Base-by-base conservation (phyloP, 257 asterid species). In the Cordia subcordata region DNA sequence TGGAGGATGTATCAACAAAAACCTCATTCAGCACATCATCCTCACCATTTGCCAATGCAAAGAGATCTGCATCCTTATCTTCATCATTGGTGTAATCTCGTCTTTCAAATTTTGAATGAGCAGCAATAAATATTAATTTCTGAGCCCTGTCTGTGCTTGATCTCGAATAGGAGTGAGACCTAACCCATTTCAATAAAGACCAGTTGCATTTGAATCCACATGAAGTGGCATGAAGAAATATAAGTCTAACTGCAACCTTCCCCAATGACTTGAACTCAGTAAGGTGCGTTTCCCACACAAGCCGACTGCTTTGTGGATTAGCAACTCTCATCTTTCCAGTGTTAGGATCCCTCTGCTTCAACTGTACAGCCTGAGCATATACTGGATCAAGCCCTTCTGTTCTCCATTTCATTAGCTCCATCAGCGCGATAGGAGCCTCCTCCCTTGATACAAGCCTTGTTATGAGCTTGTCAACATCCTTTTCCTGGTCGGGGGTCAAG, bases 391-490 rank as follows among this genome's bases (percentile, higher is more conserved):
- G 86, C 60, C 99, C 99, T 72, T 93, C 95, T 0, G 94, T 89
- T 65, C 99, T 66, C 99, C 99, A 93, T 71, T 93, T 93, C 99
- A 93, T 93, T 32, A 93, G 90, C 83, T 93, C 99, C 97, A 93
- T 93, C 1, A 93, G 72, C 1, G 87, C 99, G 64, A 89, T 80
- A 79, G 84, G 99, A 35, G 99, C 99, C 69, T 93, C 97, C 20
- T 93, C 97, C 47, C 87, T 68, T 0, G 95, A 78, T 0, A 93
- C 99, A 8, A 93, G 94, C 17, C 97, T 77, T 0, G 95, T 89
- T 38, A 93, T 80, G 42, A 93, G 94, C 74, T 70, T 86, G 62
- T 89, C 96, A 5, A 93, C 99, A 14, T 93, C 99, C 74, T 87
- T 89, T 53, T 93, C 99, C 67, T 93, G 99, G 49, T 85, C 99